Evolutionary conservation across 192 early-diverging fungal genomes (phyloP), one percentile per base, ranked within the genome.

Genomic region (Geranomyces michiganensis): DNA sequence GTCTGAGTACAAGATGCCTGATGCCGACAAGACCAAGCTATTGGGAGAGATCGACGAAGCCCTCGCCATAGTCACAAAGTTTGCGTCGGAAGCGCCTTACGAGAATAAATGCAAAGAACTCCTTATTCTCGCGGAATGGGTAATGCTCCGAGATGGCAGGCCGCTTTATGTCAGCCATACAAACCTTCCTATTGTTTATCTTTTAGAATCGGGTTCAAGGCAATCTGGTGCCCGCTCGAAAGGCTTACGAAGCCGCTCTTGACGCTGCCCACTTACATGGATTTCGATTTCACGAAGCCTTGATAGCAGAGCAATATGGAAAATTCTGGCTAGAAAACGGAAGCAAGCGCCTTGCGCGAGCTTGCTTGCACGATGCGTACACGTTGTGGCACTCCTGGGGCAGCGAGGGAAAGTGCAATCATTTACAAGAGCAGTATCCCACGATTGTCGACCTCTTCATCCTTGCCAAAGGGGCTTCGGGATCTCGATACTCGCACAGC

Each of bases 311-410:
- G 60, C 62, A 69, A 51, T 76, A 78, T 29, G 80, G 67, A 2
- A 27, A 47, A 9, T 79, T 76, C 49, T 85, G 78, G 78, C 56
- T 71, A 19, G 30, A 59, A 15, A 36, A 21, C 30, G 76, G 77
- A 17, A 74, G 77, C 19, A 68, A 65, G 31, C 62, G 78, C 26
- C 56, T 82, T 29, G 76, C 81, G 4, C 49, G 73, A 41, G 58
- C 73, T 43, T 81, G 73, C 58, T 56, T 85, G 27, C 58, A 67
- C 32, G 72, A 77, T 26, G 67, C 81, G 7, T 76, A 69, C 33
- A 45, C 53, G 12, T 68, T 83, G 21, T 85, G 81, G 80, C 48
- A 45, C n/a, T 58, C 70, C 9, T 79, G 79, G 78, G 79, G 79
- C 5, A 71, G 72, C 30, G 79, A 83, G 27, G 73, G 74, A 33